A percentile compares a stretch with the other conserved stretches of the same genome.
These are phyloP conservation scores for Candida albicans DNA, from an alignment of 1,139 yeast species.

Conservation along the genomic window DNA sequence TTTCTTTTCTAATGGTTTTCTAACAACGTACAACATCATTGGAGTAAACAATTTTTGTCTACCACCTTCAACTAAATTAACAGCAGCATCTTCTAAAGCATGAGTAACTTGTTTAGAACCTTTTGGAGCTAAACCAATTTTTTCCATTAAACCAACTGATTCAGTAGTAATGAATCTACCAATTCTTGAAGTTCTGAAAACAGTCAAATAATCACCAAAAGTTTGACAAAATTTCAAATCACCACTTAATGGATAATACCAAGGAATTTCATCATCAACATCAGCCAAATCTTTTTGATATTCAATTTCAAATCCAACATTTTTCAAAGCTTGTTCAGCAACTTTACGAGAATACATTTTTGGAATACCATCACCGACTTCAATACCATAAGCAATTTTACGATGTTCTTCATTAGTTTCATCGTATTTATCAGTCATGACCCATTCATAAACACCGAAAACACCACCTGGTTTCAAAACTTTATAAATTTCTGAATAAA, in stretches of 20 bases:
- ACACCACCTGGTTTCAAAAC: conserved; percentile 97
- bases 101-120: conserved; percentile 89
- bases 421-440: conserved; percentile 92
- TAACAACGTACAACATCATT: conserved; percentile 88
- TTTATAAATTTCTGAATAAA: conserved; percentile 90
- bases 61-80: conserved; percentile 93
- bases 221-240: conserved; percentile 87
- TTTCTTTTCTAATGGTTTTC: conserved; percentile 56
- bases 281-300: conserved; percentile 83
- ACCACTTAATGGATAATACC: conserved; percentile 97
- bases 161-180: conserved; percentile 88
- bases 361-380: conserved; percentile 98
- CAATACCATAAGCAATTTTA: conserved; percentile 94
- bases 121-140: conserved; percentile 84
- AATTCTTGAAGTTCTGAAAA: conserved; percentile 81
- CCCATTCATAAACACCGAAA: conserved; percentile 99
- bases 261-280: conserved; percentile 80
- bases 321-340: conserved; percentile 81
- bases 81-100: conserved; percentile 96
- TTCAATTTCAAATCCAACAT: conserved; percentile 84
- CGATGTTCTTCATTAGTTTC: conserved; percentile 87
- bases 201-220: conserved; percentile 74
- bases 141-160: conserved; percentile 79
- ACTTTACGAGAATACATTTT: conserved; percentile 88
- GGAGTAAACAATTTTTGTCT: conserved; percentile 86